Base-by-base conservation (phyloP, 805 yeast genomes). In the Schwanniomyces polymorphus region DNA sequence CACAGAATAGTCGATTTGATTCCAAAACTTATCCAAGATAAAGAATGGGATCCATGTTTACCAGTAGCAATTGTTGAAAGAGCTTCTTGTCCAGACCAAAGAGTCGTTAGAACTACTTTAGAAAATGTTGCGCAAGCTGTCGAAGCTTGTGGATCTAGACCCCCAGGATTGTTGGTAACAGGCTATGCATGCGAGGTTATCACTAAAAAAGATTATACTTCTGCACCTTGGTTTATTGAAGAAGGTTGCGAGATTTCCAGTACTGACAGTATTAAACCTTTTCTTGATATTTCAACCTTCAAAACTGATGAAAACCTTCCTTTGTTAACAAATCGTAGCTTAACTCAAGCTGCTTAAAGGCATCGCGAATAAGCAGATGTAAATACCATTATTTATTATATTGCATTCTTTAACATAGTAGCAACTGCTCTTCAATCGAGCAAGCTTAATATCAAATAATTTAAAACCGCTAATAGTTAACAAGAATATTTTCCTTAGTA, bases 71-170 rank as follows among this genome's bases (percentile, higher is more conserved):
- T 91, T 18, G 82, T 92, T 2, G 98, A 92, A 64, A 76, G 97
- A 48, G 96, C 97, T 0, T 84, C 94, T 12, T 91, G 97, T 65
- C 91, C 94, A 0, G 98, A 91, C 61, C 97, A 92, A 68, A 68
- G 98, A 46, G 78, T 91, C 5, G 82, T 91, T 3, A 73, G 96
- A 52, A 88, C 97, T 0, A 78, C 81, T 0, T 68, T 92, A 38
- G 74, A 75, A 43, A 68, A 85, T 51, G 81, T 90, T 1, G 85
- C 86, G 0, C 83, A 76, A 38, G 95, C 94, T 1, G 80, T 90
- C 1, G 85, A 85, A 51, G 80, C 80, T 26, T 78, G 82, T 38
- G 97, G 97, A 0, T 84, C 94, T 10, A 75, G 97, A 52, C 98
- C 98, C 0, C 98, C 98, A 0, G 98, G 98, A 0, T 70, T 92